A percentile compares a stretch with the other conserved stretches of the same genome.
phyloP scores from a whole-genome alignment of 345 rosid species.

The Eucalyptus cloeziana region DNA sequence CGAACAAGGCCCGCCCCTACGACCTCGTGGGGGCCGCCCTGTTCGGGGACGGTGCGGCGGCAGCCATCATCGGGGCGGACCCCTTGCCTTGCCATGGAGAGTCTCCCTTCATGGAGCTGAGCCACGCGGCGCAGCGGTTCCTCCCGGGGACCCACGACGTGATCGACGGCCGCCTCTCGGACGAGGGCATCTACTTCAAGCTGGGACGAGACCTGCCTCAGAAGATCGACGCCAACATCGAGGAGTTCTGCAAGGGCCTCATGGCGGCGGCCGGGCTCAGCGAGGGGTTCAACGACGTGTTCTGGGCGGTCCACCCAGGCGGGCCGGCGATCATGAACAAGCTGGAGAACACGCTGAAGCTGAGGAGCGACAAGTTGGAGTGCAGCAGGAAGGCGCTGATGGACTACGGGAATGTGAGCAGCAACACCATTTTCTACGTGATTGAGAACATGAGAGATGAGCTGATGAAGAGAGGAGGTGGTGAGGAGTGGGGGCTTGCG shows the following conservation, averaged over 20 bases:
- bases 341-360: slow-evolving; percentile 41
- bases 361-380: slow-evolving; percentile 40
- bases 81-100: slow-evolving; percentile 31
- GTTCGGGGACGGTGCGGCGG: slow-evolving; percentile 93
- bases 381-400: slow-evolving; percentile 76
- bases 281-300: slow-evolving; percentile 55
- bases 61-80: slow-evolving; percentile 60
- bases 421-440: slow-evolving; percentile 81
- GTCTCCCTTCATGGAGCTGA: slow-evolving; percentile 81
- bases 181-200: slow-evolving; percentile 87
- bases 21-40: slow-evolving; percentile 93
- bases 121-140: slow-evolving; percentile 71
- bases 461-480: slow-evolving; percentile 27
- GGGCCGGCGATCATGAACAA: slow-evolving; percentile 93
- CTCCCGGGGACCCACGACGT: slow-evolving; percentile 73
- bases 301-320: slow-evolving; percentile 96
- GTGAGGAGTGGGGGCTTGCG: slow-evolving; percentile 83
- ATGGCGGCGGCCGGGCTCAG: slow-evolving; percentile 29
- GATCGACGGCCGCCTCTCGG: slow-evolving; percentile 69
- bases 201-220: slow-evolving; percentile 86
- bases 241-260: slow-evolving; percentile 67
- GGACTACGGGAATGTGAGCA: slow-evolving; percentile 88
- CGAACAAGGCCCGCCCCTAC: slow-evolving; percentile 74
- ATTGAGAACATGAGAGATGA: slow-evolving; percentile 81
- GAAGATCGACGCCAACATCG: slow-evolving; percentile 82